Percentiles rank a stretch among this genome's conserved stretches.
Evolutionary conservation across 192 early-diverging fungal species (phyloP).

Genomic region (Coemansia guatemalensis): DNA sequence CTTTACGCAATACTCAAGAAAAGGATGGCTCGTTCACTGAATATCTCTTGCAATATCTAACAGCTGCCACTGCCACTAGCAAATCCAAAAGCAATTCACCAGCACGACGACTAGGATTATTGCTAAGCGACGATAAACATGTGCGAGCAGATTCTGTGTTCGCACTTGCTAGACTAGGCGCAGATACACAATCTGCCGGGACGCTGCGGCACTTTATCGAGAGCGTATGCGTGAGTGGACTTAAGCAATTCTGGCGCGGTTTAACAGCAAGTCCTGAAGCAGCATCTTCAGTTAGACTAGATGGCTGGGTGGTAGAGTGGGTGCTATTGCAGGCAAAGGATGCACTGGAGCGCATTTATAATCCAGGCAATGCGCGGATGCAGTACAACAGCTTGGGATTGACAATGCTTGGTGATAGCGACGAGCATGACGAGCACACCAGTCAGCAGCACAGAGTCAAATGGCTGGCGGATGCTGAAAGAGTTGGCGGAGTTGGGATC

Average conservation of each 20-base stretch:
- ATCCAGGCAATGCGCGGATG: background rate
- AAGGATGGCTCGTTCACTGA: background rate
- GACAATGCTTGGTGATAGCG: background rate
- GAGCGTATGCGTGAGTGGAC: constrained; percentile 11
- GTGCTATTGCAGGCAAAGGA: constrained; percentile 3
- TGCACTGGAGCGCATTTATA: constrained; percentile 5
- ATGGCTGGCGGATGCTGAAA: constrained; percentile 15
- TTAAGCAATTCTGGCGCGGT: constrained; percentile 16
- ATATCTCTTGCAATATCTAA: constrained; percentile 13
- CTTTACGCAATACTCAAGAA: background rate
- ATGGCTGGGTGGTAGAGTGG: constrained; percentile 19
- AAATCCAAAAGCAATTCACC: background rate
- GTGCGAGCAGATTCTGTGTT: constrained; percentile 8
- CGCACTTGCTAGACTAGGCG: constrained; percentile 3
- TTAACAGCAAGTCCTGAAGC: background rate
- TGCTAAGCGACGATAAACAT: constrained; percentile 15
- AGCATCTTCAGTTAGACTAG: too few relatives aligned
- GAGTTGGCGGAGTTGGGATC: constrained; percentile 9
- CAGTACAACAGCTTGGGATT: constrained; percentile 15
- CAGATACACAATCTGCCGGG: background rate
- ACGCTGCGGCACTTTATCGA: constrained; percentile 3
- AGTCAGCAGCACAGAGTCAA: background rate
- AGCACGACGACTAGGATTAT: constrained; percentile 3
- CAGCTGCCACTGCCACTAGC: background rate
- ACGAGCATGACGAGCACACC: background rate